phyloP scores from a whole-genome alignment of 495 filamentous ascomycete genomes.

The Sporormia fimetaria region DNA sequence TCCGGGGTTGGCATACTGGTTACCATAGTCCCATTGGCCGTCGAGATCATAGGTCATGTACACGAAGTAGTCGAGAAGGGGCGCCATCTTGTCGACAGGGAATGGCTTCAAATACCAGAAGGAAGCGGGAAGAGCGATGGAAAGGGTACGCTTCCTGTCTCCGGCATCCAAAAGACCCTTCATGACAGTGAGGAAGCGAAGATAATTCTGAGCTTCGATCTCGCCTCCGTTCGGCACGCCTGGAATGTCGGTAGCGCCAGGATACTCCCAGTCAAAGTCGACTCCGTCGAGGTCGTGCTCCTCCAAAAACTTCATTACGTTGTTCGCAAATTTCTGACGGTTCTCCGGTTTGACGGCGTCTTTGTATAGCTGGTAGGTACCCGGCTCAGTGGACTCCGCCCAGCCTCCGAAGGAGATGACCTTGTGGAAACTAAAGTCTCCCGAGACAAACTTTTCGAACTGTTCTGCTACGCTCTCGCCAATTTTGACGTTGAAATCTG shows the following conservation, averaged over 20 bases:
- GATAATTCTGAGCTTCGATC: slow-evolving; percentile 31
- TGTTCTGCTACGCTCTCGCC: slow-evolving; percentile 13
- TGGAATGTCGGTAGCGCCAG: slow-evolving; percentile 32
- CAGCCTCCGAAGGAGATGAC: slow-evolving; percentile 43
- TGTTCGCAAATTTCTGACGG: slow-evolving; percentile 30
- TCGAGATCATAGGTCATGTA: slow-evolving; percentile 23
- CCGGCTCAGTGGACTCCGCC: slow-evolving; percentile 33
- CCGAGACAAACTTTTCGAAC: slow-evolving; percentile 20
- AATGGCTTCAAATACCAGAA: slow-evolving; percentile 18
- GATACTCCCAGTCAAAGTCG: slow-evolving; percentile 39
- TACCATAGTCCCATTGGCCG: slow-evolving; percentile 32
- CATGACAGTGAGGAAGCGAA: slow-evolving; percentile 23
- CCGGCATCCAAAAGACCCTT: slow-evolving; percentile 12
- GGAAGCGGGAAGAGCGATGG: slow-evolving; percentile 17
- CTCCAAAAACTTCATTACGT: slow-evolving; percentile 32
- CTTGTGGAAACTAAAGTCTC: slow-evolving; percentile 21
- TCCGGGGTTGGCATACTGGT: slow-evolving; percentile 18
- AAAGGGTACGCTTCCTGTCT: too few relatives aligned
- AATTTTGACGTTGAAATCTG: slow-evolving; percentile 27
- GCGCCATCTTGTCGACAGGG: slow-evolving; percentile 9
- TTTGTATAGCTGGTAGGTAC: slow-evolving; percentile 34
- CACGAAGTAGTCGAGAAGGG: slow-evolving; percentile 14
- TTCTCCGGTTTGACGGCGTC: slow-evolving; percentile 31
- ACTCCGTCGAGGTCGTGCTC: slow-evolving; percentile 33
- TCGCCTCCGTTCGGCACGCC: slow-evolving; percentile 28